Evolutionary conservation across 192 early-diverging fungal genomes (phyloP), one percentile per base, ranked within the genome.

Genomic region (Coemansia sp.): DNA sequence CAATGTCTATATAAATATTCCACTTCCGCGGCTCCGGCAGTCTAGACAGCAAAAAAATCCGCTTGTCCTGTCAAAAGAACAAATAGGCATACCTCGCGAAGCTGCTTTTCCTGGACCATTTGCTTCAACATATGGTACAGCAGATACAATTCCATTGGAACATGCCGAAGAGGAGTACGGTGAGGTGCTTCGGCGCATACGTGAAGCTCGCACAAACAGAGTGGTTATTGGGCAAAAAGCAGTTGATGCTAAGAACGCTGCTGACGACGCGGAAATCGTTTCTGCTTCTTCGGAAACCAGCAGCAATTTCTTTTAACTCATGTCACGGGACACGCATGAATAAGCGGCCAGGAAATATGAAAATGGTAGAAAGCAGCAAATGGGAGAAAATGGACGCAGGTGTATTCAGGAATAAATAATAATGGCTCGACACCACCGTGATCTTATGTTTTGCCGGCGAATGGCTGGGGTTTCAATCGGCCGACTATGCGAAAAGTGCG

Each of bases 361-460:
- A 26, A 26, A 4, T 1, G 1, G 23, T 26, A 26, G 4, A 26
- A 4, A 26, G 23, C 23, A 26, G 23, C 23, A 26, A 26, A 26
- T 26, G 4, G 4, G 55, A 41, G 59, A 67, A 12, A 55, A 62
- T 11, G 16, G 13, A 5, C 33, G 11, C 9, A 1, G 6, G 8
- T 2, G 7, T 48, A 10, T 19, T 18, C 26, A 13, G 19, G 46
- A 10, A 23, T 35, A 6, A 14, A 21, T 6, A 14, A 21, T 6
- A 50, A 91, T 91, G 89, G 86, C 89, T 40, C 87, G 86, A 51
- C 89, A 91, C 72, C 88, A 91, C 61, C 87, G 86, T 52, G 94
- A 97, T 80, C 85, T 97, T 42, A 91, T 98, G 67, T 91, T 94
- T 69, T 98, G 94, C 72, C 85, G 95, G 35, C 94, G 92, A 66